These are phyloP conservation scores for Penstemon davidsonii DNA, from an alignment of 257 asterid genomes.

Conservation along the genomic window DNA sequence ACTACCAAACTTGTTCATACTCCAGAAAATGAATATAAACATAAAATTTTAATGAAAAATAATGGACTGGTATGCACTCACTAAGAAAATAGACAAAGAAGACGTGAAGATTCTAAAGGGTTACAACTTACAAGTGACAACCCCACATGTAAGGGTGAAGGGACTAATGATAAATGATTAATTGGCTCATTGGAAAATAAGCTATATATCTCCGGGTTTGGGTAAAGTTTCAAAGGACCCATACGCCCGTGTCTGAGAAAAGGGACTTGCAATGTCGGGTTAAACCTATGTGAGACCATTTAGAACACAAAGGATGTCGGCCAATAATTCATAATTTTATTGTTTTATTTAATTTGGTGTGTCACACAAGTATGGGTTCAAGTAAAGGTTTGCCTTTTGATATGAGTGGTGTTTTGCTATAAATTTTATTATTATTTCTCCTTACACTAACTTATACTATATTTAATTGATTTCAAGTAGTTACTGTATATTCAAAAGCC, in stretches of 20 bases:
- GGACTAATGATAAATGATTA: conserved; percentile 19
- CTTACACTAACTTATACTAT: too few relatives aligned
- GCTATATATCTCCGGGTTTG: conserved; percentile 28
- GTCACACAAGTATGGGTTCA: not conserved
- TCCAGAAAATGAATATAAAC: too few relatives aligned
- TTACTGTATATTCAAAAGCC: too few relatives aligned
- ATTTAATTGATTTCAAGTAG: too few relatives aligned
- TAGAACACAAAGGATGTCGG: conserved; percentile 39
- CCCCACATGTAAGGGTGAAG: conserved; percentile 38
- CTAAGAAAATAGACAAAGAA: not conserved
- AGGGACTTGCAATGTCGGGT: conserved; percentile 39
- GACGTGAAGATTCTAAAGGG: conserved; percentile 21
- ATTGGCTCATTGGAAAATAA: conserved; percentile 15
- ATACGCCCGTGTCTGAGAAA: conserved; percentile 37
- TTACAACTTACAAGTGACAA: conserved; percentile 21
- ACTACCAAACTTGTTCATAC: too few relatives aligned
- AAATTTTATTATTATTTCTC: too few relatives aligned
- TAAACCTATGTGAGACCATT: conserved; percentile 10
- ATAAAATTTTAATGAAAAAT: too few relatives aligned
- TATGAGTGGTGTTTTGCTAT: too few relatives aligned
- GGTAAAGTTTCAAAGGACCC: conserved; percentile 44
- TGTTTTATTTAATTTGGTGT: not conserved
- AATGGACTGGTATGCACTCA: not conserved
- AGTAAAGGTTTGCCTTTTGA: too few relatives aligned
- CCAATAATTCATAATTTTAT: conserved; percentile 19